A percentile compares a stretch with the other conserved stretches of the same genome.
Evolutionary conservation across 148 eudicot genomes (phyloP).

Genomic region (Tetragonia tetragonoides): DNA sequence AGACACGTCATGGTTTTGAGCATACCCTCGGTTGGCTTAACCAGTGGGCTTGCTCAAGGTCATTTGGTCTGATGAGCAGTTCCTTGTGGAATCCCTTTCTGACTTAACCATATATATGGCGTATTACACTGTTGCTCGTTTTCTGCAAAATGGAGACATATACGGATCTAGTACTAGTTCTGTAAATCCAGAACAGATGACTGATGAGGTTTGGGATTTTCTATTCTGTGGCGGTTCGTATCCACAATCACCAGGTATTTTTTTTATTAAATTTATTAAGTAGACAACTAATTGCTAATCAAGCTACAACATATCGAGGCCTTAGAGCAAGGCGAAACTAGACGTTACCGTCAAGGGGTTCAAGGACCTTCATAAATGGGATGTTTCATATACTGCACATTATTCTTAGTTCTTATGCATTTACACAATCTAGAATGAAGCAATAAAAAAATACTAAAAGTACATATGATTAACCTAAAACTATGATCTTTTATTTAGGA

Average conservation of each 20-base stretch:
- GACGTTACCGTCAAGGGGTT: too few species aligned
- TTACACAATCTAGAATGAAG: too few species aligned
- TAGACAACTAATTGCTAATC: too few species aligned
- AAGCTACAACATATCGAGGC: too few species aligned
- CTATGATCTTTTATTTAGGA: too few species aligned
- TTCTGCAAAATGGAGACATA: conserved; percentile 77
- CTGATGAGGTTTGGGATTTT: conserved; percentile 91
- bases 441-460: too few species aligned
- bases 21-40: conserved; percentile 89
- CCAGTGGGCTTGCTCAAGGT: conserved; percentile 94
- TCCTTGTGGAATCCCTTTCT: conserved; percentile 82
- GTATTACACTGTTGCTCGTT: conserved; percentile 81
- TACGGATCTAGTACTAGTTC: conserved; percentile 50
- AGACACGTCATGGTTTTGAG: conserved; percentile 89
- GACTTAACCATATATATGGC: conserved; percentile 97
- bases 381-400: too few species aligned
- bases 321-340: too few species aligned
- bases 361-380: too few species aligned
- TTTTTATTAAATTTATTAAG: too few species aligned
- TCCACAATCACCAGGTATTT: conserved; percentile 32
- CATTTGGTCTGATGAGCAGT: conserved; percentile 82
- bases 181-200: conserved; percentile 71
- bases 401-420: too few species aligned
- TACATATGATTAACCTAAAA: too few species aligned
- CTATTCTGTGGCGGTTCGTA: conserved; percentile 61